Percentiles rank a stretch among this genome's conserved stretches.
Conservation (phyloP, 495 filamentous ascomycete species). For the Penicillium psychrofluorescens region DNA sequence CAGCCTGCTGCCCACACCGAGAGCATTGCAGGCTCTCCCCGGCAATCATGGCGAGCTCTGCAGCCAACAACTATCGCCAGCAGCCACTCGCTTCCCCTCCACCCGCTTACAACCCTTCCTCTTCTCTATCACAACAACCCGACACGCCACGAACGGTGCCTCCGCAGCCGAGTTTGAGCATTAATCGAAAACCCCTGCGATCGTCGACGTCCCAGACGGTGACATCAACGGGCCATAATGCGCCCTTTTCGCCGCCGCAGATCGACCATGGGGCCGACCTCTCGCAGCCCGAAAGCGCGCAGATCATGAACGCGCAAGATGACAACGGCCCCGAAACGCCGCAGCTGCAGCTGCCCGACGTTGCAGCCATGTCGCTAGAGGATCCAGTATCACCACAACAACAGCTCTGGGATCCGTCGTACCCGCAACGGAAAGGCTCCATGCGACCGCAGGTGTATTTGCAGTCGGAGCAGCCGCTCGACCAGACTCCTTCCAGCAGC, state of each 20-base stretch:
- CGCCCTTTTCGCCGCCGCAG: constrained; percentile 34
- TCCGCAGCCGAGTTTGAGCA: constrained; percentile 13
- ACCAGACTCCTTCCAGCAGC: constrained; percentile 31
- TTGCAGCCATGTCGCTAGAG: constrained; percentile 26
- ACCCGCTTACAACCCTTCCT: constrained; percentile 34
- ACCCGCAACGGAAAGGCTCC: constrained; percentile 37
- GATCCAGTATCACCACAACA: constrained; percentile 25
- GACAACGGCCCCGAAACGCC: constrained; percentile 17
- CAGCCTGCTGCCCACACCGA: too few species aligned
- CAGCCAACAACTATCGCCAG: constrained; percentile 18
- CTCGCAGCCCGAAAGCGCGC: constrained; percentile 24
- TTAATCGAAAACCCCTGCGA: constrained; percentile 21
- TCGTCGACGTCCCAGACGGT: constrained; percentile 9
- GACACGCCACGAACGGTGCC: constrained; percentile 16
- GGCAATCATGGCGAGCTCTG: constrained; percentile 24
- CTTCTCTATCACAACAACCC: constrained; percentile 23
- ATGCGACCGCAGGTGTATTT: constrained; percentile 9
- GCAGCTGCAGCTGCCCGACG: constrained; percentile 15
- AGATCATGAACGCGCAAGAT: constrained; percentile 17
- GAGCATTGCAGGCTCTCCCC: background rate
- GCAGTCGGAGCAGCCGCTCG: constrained; percentile 10
- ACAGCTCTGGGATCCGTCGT: constrained; percentile 33
- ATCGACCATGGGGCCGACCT: constrained; percentile 27
- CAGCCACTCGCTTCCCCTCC: constrained; percentile 29
- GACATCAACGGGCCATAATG: constrained; percentile 21